Base-by-base conservation (phyloP, 768 basidiomycete genomes). In the Boletus reticulatus region DNA sequence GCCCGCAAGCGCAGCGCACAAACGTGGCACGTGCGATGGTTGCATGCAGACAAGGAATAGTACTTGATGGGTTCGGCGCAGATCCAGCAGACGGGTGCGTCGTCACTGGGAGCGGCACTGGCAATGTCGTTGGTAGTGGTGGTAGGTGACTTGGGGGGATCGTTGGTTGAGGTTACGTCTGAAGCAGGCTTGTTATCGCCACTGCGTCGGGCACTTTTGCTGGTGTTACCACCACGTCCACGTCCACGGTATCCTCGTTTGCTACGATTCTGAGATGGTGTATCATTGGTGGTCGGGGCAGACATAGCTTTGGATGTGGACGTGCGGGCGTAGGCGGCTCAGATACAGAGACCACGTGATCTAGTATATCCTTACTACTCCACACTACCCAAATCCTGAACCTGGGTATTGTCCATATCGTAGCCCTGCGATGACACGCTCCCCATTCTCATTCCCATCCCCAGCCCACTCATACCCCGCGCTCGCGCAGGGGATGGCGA, bases 61-160 rank as follows among this genome's bases (percentile, higher is more conserved):
- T 92, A 96, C 67, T 89, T 94, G 72, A 96, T 86, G 5, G 88
- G 87, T 65, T 98, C 94, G 1, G 94, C 94, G 66, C 96, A 97
- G 72, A 98, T 98, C 83, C 86, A 96, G 74, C 96, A 98, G 12
- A 87, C 69, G 39, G 42, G 34, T 14, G 44, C 27, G 13, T 75
- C 71, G 7, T 61, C 59, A 20, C 70, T 68, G 7, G 68, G 24
- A 4, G n/a, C 6, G 6, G 39, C 41, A 13, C 53, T 60, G 5
- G 50, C 36, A 6, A 52, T 42, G 29, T 48, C 19, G n/a, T 20
- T 5, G 10, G 31, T 9, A 37, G 27, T 13, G 34, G 27, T 5
- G 16, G 34, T 5, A 17, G 34, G 34, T 29, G 42, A 31, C 16
- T 56, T 56, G 43, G 43, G 7, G 11, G 53, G 16, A 1, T 43